Percentiles rank a stretch among this genome's conserved stretches.
These are phyloP conservation scores for Poa annua DNA, from an alignment of 176 grass and related monocot species.

Conservation along the genomic window DNA sequence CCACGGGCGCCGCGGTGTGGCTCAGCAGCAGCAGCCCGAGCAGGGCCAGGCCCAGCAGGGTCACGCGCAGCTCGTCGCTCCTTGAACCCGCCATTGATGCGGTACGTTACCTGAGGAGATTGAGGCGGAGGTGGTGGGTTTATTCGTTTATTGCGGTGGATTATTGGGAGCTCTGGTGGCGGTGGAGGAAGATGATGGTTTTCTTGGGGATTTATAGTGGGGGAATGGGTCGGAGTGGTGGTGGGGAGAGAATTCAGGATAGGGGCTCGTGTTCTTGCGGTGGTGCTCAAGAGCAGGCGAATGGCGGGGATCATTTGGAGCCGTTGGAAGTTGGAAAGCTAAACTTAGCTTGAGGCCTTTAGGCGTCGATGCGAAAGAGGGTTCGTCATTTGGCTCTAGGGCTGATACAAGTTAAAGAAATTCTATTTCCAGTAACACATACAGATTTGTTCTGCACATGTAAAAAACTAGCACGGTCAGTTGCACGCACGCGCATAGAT, in stretches of 20 bases:
- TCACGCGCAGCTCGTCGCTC: constrained; percentile 52
- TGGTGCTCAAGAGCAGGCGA: constrained; percentile 31
- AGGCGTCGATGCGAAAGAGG: no score
- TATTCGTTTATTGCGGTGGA: constrained; percentile 32
- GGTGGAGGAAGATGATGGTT: constrained; percentile 17
- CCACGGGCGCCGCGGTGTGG: constrained; percentile 40
- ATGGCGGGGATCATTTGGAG: constrained; percentile 7
- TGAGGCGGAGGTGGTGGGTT: background rate
- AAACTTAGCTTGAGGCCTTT: background rate
- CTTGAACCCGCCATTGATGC: constrained; percentile 39
- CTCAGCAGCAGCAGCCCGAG: constrained; percentile 48
- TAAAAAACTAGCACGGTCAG: no score
- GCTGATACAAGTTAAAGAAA: no score
- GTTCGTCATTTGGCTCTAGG: no score
- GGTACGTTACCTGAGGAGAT: background rate
- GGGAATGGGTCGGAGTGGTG: background rate
- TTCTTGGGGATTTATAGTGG: constrained; percentile 42
- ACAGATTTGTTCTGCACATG: no score
- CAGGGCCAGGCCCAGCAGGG: constrained; percentile 45
- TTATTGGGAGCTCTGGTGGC: background rate
- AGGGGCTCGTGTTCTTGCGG: constrained; percentile 11
- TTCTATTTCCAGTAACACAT: no score
- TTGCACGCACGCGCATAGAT: no score
- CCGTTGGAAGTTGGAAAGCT: background rate
- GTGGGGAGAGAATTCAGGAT: constrained; percentile 42